Conservation (phyloP, 1,284 basidiomycete genomes). For the Laetiporus sulphureus region DNA sequence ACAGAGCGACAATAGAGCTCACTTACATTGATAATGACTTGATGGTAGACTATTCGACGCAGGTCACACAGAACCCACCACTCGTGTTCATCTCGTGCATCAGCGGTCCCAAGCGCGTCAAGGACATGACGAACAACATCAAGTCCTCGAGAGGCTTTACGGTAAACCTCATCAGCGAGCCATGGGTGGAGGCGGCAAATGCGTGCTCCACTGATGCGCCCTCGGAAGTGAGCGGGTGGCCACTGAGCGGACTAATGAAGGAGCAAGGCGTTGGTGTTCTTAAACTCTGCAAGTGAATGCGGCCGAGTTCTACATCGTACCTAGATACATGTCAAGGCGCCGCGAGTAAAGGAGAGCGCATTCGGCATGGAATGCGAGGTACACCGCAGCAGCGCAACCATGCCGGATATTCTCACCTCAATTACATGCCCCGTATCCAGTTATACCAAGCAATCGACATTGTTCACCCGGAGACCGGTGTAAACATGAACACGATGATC, state of each 20-base stretch:
- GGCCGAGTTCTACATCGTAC: no score
- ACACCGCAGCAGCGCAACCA: slow-evolving; percentile 11
- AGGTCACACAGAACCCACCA: slow-evolving; percentile 61
- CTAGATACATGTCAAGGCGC: slow-evolving; percentile 44
- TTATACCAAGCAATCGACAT: slow-evolving; percentile 46
- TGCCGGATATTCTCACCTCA: neutral
- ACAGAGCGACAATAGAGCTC: no score
- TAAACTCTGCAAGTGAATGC: neutral
- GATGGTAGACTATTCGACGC: no score
- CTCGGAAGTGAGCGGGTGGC: slow-evolving; percentile 63
- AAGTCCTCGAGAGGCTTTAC: slow-evolving; percentile 63
- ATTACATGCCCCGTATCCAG: neutral
- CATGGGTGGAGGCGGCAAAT: slow-evolving; percentile 71
- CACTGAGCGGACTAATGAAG: slow-evolving; percentile 63
- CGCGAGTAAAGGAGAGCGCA: slow-evolving; percentile 65
- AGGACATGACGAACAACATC: slow-evolving; percentile 70
- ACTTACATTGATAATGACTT: no score
- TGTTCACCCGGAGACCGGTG: slow-evolving; percentile 31
- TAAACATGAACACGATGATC: slow-evolving; percentile 47
- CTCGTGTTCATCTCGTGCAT: slow-evolving; percentile 54
- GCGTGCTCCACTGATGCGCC: slow-evolving; percentile 63
- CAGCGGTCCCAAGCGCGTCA: slow-evolving; percentile 21
- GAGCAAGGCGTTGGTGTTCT: slow-evolving; percentile 41
- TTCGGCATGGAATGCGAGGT: slow-evolving; percentile 73
- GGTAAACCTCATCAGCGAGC: slow-evolving; percentile 72